These are phyloP conservation scores for Proliferodiscus dingleyae DNA, from an alignment of 2,329 filamentous ascomycete genomes.

Conservation along the genomic window DNA sequence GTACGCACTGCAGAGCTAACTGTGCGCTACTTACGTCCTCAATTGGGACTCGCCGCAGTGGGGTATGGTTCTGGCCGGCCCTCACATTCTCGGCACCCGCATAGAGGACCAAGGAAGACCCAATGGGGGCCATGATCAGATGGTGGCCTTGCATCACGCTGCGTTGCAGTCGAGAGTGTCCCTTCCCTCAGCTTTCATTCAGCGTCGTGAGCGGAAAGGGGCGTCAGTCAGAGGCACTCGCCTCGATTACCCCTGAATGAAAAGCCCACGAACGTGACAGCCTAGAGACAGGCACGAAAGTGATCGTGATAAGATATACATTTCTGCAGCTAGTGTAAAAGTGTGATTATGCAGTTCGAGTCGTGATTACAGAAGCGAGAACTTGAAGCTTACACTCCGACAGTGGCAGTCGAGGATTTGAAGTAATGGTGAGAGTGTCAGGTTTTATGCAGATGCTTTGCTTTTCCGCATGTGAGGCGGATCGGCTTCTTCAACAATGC, in stretches of 20 bases:
- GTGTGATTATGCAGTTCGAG: constrained; percentile 14
- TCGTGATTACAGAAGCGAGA: neutral
- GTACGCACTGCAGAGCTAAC: no score
- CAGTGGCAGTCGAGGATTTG: neutral
- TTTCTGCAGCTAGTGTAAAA: constrained; percentile 5
- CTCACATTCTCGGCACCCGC: neutral
- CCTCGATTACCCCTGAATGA: no score
- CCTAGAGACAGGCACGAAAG: neutral
- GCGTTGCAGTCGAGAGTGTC: no score
- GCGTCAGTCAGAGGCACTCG: no score
- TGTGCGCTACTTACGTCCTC: neutral
- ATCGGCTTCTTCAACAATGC: no score
- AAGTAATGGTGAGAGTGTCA: no score
- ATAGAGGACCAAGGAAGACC: neutral
- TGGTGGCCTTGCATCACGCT: no score
- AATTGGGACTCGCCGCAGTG: no score
- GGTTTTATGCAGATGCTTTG: constrained; percentile 2
- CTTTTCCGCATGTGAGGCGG: no score
- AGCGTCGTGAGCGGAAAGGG: no score
- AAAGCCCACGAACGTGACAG: constrained; percentile 5
- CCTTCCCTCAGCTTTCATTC: no score
- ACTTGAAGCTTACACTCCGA: constrained; percentile 1
- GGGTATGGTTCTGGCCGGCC: neutral
- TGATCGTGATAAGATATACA: neutral
- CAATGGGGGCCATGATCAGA: neutral